Evolutionary conservation across 768 basidiomycete genomes (phyloP), one percentile per base, ranked within the genome.

Genomic region (Suillus subluteus): DNA sequence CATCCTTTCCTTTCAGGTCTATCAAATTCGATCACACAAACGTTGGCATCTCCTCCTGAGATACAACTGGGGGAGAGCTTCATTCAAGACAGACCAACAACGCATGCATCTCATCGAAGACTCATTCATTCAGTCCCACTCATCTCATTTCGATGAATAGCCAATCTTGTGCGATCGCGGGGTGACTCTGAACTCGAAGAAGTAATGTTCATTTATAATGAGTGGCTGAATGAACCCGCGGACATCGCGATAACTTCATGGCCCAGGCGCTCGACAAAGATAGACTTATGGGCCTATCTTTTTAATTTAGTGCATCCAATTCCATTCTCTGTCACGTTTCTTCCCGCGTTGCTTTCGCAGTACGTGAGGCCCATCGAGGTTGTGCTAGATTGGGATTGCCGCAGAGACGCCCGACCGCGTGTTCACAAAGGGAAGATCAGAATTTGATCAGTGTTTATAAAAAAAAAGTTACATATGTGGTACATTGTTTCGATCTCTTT

Each of bases 261-360:
- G 40, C 26, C 58, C 41, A 40, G 23, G 11, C n/a, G 58, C 40
- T 41, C 23, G 23, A 61, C 58, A 9, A 61, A 41, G 58, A 41
- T 61, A 61, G 58, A 30, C 40, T 30, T 30, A 41, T 61, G 40
- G 40, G 26, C 58, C 58, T 61, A 61, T 61, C 40, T 61, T 15
- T 18, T 41, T 61, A 30, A 18, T 26, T 41, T 61, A 21, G 16
- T 21, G 16, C 16, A 11, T 41, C n/a, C 41, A 11, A 11, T 41
- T 41, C 40, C 58, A 41, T 61, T 61, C 40, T 38, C 15, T 61
- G 16, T 61, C 40, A 43, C 9, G 11, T 18, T 18, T 40, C 40
- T 61, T 61, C 58, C 58, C 58, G 58, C 58, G 58, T 30, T 61
- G 26, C 58, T 61, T 61, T 61, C 58, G 58, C 58, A 61, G 32